Evolutionary conservation across 495 filamentous ascomycete species (phyloP).

Genomic region (Saxophila tyrrhenica): DNA sequence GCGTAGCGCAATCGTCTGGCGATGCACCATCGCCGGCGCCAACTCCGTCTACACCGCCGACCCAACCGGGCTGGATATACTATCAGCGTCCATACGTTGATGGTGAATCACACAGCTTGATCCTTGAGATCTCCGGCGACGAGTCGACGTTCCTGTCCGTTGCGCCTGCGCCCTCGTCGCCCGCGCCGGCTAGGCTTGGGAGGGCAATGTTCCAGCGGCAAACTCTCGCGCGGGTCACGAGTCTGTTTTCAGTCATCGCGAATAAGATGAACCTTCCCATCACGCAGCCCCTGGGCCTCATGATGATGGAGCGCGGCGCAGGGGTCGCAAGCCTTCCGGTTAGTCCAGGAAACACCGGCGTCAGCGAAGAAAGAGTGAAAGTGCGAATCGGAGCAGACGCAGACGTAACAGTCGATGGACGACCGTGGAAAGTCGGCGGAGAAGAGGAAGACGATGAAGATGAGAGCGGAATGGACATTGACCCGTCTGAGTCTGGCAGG

Average conservation of each 20-base stretch:
- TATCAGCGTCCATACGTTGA: slow-evolving; percentile 80
- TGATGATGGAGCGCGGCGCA: slow-evolving; percentile 47
- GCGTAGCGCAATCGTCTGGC: neutral
- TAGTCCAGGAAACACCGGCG: slow-evolving; percentile 57
- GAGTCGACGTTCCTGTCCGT: slow-evolving; percentile 52
- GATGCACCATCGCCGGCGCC: slow-evolving; percentile 8
- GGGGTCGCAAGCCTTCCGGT: slow-evolving; percentile 42
- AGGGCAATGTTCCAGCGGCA: slow-evolving; percentile 63
- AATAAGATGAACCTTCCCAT: slow-evolving; percentile 66
- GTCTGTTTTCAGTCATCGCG: slow-evolving; percentile 66
- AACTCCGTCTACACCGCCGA: neutral
- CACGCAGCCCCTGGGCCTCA: slow-evolving; percentile 54
- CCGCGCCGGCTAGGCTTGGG: neutral
- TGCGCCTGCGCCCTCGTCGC: slow-evolving; percentile 5
- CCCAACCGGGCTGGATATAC: slow-evolving; percentile 47
- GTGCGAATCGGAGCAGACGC: slow-evolving; percentile 56
- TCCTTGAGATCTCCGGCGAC: slow-evolving; percentile 60
- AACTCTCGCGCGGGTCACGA: slow-evolving; percentile 54
- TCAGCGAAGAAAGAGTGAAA: slow-evolving; percentile 60
- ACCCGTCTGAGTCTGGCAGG: neutral
- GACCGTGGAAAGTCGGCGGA: neutral
- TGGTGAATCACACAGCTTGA: slow-evolving; percentile 56
- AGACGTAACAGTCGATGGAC: slow-evolving; percentile 59
- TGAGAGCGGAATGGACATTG: slow-evolving; percentile 11
- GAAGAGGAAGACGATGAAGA: slow-evolving; percentile 28